Evolutionary conservation across 2,329 filamentous ascomycete genomes (phyloP), one percentile per base, ranked within the genome.

Genomic region (Mycosphaerella arachidis): DNA sequence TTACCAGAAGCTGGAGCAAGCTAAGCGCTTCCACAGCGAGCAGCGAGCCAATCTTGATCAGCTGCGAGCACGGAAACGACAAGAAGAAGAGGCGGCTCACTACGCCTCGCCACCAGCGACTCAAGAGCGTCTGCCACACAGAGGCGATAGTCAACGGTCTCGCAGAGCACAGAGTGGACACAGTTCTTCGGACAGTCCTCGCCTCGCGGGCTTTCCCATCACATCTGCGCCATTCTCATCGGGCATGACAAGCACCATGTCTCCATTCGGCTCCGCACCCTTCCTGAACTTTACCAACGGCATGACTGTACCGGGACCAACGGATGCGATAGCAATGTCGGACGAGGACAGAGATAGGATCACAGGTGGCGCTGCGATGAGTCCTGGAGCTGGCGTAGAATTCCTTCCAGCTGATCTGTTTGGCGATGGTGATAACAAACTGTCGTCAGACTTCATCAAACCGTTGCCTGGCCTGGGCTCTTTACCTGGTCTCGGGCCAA

Each of bases 371-470:
- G 89, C 88, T 1, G 88, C 88, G 0, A 83, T 93, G 72, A 92
- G 89, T 67, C 90, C 90, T 1, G 89, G 88, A 4, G 90, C 90
- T 1, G 86, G 88, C 30, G 83, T 87, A 20, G 70, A 72, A 16
- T 78, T 93, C 3, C 76, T 95, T 16, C 90, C 90, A 0, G 89
- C 89, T 1, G 85, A 84, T 60, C 77, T 88, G 4, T 73, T 75
- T 52, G 68, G 63, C 18, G 70, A 72, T 27, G 67, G 67, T 29
- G 72, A 74, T 55, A 64, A 58, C 53, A 68, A 48, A 46, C 55
- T 50, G 55, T 57, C 27, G 40, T 55, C 61, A 20, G 59, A 64
- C 48, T 67, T 66, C 55, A 61, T 66, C 7, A 51, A 48, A 30
- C 63, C 67, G 6, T 63, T 75, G 6, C 73, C 73, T 29, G 73